Conservation (phyloP, 1,139 yeast species). For the Diutina catenulata region DNA sequence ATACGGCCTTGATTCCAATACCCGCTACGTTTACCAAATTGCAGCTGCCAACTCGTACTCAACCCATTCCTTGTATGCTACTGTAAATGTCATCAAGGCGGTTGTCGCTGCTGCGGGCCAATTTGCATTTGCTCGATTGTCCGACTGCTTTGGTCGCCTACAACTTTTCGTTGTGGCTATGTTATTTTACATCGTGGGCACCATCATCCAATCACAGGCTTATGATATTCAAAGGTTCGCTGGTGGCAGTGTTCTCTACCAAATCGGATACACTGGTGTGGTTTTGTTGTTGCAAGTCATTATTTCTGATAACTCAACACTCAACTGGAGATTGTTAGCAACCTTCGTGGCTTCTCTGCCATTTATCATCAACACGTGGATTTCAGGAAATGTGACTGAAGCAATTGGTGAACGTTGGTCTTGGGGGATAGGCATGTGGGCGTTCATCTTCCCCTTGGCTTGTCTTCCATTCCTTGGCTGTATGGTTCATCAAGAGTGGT, state of each 20-base stretch:
- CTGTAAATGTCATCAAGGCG: neutral
- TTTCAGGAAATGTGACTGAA: neutral
- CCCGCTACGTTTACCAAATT: slow-evolving; percentile 29
- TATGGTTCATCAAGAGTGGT: slow-evolving; percentile 41
- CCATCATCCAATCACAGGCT: slow-evolving; percentile 4
- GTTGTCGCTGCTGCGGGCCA: slow-evolving; percentile 4
- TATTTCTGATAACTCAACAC: neutral
- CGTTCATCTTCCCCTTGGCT: slow-evolving; percentile 57
- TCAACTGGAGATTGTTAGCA: slow-evolving; percentile 10
- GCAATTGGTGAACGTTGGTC: slow-evolving; percentile 4
- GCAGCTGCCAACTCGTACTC: slow-evolving; percentile 3
- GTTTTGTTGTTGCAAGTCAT: neutral
- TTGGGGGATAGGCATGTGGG: slow-evolving; percentile 56
- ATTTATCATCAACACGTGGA: slow-evolving; percentile 4
- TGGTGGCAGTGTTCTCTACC: slow-evolving; percentile 2
- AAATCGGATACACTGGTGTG: neutral
- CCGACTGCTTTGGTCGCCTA: slow-evolving; percentile 3
- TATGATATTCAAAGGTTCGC: slow-evolving; percentile 4
- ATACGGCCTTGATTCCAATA: slow-evolving; percentile 52
- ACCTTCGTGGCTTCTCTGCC: slow-evolving; percentile 7
- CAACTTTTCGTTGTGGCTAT: slow-evolving; percentile 1
- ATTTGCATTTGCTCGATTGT: slow-evolving; percentile 1
- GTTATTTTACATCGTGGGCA: slow-evolving; percentile 3
- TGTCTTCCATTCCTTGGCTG: slow-evolving; percentile 46
- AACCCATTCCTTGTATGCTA: slow-evolving; percentile 1